Percentiles rank a stretch among this genome's conserved stretches.
Evolutionary conservation across 805 yeast species (phyloP).

Genomic region (Teunomyces lycoperdinae): DNA sequence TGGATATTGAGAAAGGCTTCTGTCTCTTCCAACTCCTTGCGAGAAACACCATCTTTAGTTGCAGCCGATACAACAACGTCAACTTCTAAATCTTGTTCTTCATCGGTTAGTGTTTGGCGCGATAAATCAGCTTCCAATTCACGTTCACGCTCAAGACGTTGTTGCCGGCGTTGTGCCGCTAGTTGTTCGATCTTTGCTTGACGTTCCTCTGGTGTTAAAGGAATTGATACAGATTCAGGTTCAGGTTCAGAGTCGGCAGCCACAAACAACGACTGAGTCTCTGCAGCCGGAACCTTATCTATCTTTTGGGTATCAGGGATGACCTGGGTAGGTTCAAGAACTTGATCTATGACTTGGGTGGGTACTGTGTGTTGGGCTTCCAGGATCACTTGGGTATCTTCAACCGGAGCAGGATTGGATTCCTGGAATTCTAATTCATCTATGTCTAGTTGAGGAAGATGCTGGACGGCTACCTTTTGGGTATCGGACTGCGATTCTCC

Average conservation of each 20-base stretch:
- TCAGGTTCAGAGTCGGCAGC: background rate
- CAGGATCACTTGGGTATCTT: constrained; percentile 3
- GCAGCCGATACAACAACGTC: constrained; percentile 18
- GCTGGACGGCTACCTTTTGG: constrained; percentile 10
- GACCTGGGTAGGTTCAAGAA: background rate
- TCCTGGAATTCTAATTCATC: constrained; percentile 15
- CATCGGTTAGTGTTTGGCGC: constrained; percentile 35
- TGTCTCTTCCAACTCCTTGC: constrained; percentile 27
- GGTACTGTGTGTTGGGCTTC: constrained; percentile 2
- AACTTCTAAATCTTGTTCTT: constrained; percentile 34
- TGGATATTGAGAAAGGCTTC: constrained; percentile 34
- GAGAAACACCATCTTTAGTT: constrained; percentile 14
- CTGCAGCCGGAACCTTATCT: background rate
- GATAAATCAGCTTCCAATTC: constrained; percentile 32
- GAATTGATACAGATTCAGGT: background rate
- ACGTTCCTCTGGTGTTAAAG: constrained; percentile 15
- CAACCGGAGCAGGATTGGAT: background rate
- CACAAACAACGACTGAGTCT: background rate
- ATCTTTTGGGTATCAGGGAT: background rate
- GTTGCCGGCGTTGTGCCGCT: constrained; percentile 16
- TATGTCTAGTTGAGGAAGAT: constrained; percentile 33
- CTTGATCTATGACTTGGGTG: constrained; percentile 7
- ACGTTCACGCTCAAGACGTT: constrained; percentile 15
- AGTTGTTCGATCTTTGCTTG: constrained; percentile 15
- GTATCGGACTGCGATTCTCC: background rate